Base-by-base conservation (phyloP, 2,329 filamentous ascomycete species). In the Colletotrichum higginsianum region DNA sequence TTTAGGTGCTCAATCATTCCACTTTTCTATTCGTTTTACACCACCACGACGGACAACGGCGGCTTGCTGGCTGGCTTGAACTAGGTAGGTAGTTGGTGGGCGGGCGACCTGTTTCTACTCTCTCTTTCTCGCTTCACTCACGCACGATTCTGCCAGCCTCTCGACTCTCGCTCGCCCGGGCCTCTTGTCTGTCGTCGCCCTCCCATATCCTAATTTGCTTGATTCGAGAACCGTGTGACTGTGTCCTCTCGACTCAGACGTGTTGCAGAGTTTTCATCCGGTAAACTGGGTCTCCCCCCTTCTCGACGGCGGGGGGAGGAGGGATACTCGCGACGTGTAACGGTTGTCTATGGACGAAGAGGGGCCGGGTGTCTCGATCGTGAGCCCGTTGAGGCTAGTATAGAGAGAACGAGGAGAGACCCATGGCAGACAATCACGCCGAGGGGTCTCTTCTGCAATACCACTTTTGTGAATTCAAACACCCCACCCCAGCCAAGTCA, bases 191-290 rank as follows among this genome's bases (percentile, higher is more conserved):
- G 30, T 61, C 46, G 58, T 61, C 30, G 15, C 58, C 58, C 58
- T 47, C 58, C 58, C 6, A 21, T 18, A 35, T 61, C 44, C 13
- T 44, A 61, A 61, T 61, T 61, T 50, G 58, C 58, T 40, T 26
- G 11, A n/a, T 44, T 30, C 18, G 57, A 35, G 11, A 47, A n/a
- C 42, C n/a, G 44, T 46, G n/a, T 16, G 26, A 15, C 26, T 49
- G 44, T 21, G 12, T 30, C 16, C 44, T 47, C 42, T 61, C 30
- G 6, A n/a, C 3, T 30, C 8, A 21, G 44, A 49, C 21, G 60
- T 47, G 60, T 12, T 62, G 60, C 60, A 62, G 60, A 62, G 38
- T 62, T 62, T 62, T 62, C 60, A 62, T 38, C 47, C 21, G 26
- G 47, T 50, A 44, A 52, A 61, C 57, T 21, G 57, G 40, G 57